phyloP scores from a whole-genome alignment of 306 rosid species.

The Cucurbita ficifolia region DNA sequence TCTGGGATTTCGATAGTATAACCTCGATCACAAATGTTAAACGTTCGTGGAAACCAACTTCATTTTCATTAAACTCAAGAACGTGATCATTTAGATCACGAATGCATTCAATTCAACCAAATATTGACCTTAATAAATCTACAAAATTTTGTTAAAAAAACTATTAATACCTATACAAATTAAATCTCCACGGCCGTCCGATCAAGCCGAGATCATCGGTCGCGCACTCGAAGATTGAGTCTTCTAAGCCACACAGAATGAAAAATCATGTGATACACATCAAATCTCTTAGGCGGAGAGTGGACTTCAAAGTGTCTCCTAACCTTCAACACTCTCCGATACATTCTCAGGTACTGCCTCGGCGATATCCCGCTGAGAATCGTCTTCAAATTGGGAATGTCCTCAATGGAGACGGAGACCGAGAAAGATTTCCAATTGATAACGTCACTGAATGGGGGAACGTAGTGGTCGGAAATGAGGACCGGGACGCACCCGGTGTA shows the following conservation, averaged over 20 bases:
- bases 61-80: too few relatives aligned
- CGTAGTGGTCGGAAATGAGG: slow-evolving; percentile 69
- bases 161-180: not conserved
- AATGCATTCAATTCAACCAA: too few relatives aligned
- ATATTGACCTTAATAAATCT: too few relatives aligned
- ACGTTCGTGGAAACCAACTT: too few relatives aligned
- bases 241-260: slow-evolving; percentile 93
- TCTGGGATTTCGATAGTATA: too few relatives aligned
- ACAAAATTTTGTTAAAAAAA: not conserved
- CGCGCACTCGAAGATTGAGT: slow-evolving; percentile 35
- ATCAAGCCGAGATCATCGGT: slow-evolving; percentile 3
- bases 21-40: too few relatives aligned
- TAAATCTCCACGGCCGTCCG: not conserved
- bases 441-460: slow-evolving; percentile 69
- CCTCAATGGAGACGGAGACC: slow-evolving; percentile 37
- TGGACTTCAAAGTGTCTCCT: slow-evolving; percentile 67
- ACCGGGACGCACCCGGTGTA: slow-evolving; percentile 83
- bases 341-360: slow-evolving; percentile 55
- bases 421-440: slow-evolving; percentile 75
- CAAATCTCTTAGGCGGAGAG: slow-evolving; percentile 55
- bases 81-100: too few relatives aligned
- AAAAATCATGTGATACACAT: slow-evolving; percentile 83
- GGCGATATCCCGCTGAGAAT: slow-evolving; percentile 39
- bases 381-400: slow-evolving; percentile 61
- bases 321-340: slow-evolving; percentile 43